Percentiles rank a stretch among this genome's conserved stretches.
These are phyloP conservation scores for Chaetomium sp. DNA, from an alignment of 2,329 filamentous ascomycete species.

Conservation along the genomic window DNA sequence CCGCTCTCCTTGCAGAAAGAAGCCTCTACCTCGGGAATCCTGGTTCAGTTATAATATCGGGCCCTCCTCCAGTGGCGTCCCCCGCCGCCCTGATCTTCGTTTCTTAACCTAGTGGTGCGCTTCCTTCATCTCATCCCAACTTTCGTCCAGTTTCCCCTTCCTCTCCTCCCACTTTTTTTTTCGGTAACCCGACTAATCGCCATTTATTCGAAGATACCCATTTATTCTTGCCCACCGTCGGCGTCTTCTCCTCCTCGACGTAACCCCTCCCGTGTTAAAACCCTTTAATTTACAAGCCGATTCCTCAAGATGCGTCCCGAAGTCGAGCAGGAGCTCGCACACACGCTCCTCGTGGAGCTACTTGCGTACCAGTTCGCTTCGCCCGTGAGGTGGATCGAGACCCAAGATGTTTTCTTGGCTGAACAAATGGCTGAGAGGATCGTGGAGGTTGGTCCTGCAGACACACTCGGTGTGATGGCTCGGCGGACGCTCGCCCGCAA, in stretches of 20 bases:
- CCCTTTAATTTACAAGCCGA: constrained; percentile 8
- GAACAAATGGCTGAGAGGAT: constrained; percentile 95
- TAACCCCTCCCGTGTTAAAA: background rate
- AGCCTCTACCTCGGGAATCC: too few relatives aligned
- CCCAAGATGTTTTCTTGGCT: constrained; percentile 97
- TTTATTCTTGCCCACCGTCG: background rate
- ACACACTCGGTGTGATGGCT: constrained; percentile 96
- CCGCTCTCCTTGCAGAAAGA: too few relatives aligned
- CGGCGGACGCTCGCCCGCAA: constrained; percentile 92
- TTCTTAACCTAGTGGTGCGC: too few relatives aligned
- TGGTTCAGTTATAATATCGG: too few relatives aligned
- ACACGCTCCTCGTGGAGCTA: constrained; percentile 96
- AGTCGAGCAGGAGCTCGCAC: constrained; percentile 97
- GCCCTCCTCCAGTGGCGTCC: too few relatives aligned
- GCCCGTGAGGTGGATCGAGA: constrained; percentile 99
- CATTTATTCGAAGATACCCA: background rate
- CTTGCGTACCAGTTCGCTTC: constrained; percentile 99
- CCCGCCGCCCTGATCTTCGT: too few relatives aligned
- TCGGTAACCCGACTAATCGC: too few relatives aligned
- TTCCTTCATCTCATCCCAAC: too few relatives aligned
- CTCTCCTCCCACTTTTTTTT: too few relatives aligned
- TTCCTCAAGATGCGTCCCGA: constrained; percentile 77
- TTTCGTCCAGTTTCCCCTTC: too few relatives aligned
- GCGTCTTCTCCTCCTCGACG: background rate
- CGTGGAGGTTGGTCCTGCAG: constrained; percentile 93